Evolutionary conservation across 805 yeast genomes (phyloP).

Genomic region (Komagataella mondaviorum): DNA sequence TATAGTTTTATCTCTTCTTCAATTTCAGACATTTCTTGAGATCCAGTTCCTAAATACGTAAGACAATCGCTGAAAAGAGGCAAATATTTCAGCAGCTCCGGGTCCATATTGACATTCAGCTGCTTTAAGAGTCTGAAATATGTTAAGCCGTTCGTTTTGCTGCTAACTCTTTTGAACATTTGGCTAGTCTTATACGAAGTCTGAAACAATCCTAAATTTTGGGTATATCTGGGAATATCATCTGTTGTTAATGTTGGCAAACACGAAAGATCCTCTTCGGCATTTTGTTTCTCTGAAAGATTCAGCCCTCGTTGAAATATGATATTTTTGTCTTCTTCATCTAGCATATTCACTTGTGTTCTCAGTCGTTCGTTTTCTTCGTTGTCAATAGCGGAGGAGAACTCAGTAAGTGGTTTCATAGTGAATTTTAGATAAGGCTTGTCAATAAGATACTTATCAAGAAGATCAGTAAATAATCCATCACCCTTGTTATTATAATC

Average conservation of each 20-base stretch:
- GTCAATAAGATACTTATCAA: constrained; percentile 36
- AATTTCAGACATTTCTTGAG: constrained; percentile 59
- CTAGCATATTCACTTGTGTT: constrained; percentile 25
- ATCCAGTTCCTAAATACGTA: constrained; percentile 75
- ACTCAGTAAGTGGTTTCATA: constrained; percentile 58
- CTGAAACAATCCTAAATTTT: constrained; percentile 10
- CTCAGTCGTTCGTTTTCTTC: constrained; percentile 47
- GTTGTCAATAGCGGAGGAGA: constrained; percentile 30
- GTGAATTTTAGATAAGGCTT: constrained; percentile 56
- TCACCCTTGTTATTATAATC: constrained; percentile 45
- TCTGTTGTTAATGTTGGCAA: constrained; percentile 64
- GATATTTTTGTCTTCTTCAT: constrained; percentile 39
- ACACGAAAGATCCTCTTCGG: constrained; percentile 59
- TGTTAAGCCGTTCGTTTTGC: constrained; percentile 62
- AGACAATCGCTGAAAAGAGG: constrained; percentile 71
- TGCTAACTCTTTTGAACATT: constrained; percentile 17
- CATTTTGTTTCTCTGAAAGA: constrained; percentile 50
- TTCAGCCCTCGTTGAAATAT: constrained; percentile 48
- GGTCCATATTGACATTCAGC: constrained; percentile 40
- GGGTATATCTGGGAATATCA: constrained; percentile 51
- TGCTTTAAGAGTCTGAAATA: constrained; percentile 61
- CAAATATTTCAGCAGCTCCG: constrained; percentile 49
- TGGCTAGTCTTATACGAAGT: constrained; percentile 4
- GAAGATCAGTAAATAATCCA: constrained; percentile 41
- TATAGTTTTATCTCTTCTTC: constrained; percentile 73